These are phyloP conservation scores for Lentinula boryana DNA, from an alignment of 768 basidiomycete species.

Conservation along the genomic window DNA sequence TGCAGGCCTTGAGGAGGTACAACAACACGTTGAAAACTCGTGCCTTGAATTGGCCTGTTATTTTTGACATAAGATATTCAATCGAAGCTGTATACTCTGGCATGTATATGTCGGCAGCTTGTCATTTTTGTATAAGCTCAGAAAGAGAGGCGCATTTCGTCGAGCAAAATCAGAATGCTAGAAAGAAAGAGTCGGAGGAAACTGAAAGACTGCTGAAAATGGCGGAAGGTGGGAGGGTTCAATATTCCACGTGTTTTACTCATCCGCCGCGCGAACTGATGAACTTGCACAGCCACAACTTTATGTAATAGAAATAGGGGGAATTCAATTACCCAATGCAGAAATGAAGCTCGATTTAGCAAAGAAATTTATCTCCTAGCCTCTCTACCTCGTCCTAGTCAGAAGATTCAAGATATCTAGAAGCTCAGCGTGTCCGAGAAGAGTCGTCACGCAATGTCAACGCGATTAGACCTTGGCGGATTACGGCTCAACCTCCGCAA, in stretches of 20 bases:
- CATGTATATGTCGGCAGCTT: not conserved
- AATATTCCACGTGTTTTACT: not conserved
- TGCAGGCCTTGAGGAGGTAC: constrained; percentile 1
- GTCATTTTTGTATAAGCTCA: not conserved
- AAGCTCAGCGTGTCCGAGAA: not conserved
- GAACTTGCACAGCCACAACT: not conserved
- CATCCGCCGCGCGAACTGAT: not conserved
- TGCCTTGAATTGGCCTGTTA: not conserved
- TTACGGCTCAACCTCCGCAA: too few species aligned
- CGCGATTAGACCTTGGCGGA: too few species aligned
- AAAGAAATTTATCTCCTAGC: not conserved
- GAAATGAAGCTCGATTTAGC: not conserved
- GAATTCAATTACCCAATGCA: not conserved
- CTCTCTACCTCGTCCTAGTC: not conserved
- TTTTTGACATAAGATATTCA: constrained; percentile 3
- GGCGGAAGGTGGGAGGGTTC: not conserved
- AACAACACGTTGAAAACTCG: constrained; percentile 5
- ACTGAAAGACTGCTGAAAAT: not conserved
- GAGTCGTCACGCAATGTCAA: not conserved
- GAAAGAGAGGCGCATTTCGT: not conserved
- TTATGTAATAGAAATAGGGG: not conserved
- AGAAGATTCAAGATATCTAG: not conserved
- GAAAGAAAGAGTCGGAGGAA: too few species aligned
- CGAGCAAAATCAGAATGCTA: not conserved
- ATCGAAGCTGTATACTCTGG: not conserved